Evolutionary conservation across 2,329 filamentous ascomycete genomes (phyloP), one percentile per base, ranked within the genome.

Genomic region (Penicillium sp.): DNA sequence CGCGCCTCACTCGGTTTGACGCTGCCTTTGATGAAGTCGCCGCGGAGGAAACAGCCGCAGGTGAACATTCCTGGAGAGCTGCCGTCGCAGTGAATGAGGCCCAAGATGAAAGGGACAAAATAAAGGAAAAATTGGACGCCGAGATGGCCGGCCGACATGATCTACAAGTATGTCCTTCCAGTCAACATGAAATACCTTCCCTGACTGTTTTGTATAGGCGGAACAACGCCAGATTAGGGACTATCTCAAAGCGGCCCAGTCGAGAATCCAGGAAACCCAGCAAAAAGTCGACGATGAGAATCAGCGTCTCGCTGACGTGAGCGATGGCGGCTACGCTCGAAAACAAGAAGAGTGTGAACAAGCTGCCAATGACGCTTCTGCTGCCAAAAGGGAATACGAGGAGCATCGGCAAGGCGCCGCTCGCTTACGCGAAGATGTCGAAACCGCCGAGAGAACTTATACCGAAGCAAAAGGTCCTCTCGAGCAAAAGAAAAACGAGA

Each of bases 311-410:
- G 81, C 84, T 43, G 82, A 86, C 44, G 82, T 85, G 2, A 87
- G 89, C 64, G 90, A 91, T 38, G 89, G 88, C 27, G 84, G 84
- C 25, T 85, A 89, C 67, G 79, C 83, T 9, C 78, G 81, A 60
- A 90, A 86, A 66, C 74, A 84, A 36, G 76, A 77, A 19, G 81
- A 87, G 65, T 78, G 89, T 4, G 79, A 86, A 23, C 76, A 84
- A 19, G 85, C 85, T 13, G 83, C 86, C 65, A 69, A 79, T 25
- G 73, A 74, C 46, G 77, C 79, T 6, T 70, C 76, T 31, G 73
- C 79, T 34, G 80, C 84, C 5, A 75, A 73, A 55, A 64, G 67
- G 19, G 71, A 69, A 45, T 73, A 77, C n/a, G 61, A 77, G 9
- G 69, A 74, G 13, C 80, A 83, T 62, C 68, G 73, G 48, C 60